Base-by-base conservation (phyloP, 495 filamentous ascomycete species). In the Ramalina peruviana region DNA sequence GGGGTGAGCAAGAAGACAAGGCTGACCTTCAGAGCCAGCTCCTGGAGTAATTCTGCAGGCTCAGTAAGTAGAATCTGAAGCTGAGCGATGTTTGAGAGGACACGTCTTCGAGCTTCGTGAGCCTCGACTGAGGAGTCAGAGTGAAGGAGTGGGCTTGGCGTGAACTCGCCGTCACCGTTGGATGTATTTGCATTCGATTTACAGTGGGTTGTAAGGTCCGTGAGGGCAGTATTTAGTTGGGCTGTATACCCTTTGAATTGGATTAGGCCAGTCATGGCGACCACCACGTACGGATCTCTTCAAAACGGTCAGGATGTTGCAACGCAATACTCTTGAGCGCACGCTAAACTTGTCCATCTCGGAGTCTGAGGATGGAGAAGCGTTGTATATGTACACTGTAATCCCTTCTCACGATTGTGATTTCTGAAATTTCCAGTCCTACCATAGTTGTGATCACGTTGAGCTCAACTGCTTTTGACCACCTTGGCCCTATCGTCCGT, bases 11-110 rank as follows among this genome's bases (percentile, higher is more conserved):
- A 7, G 21, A 40, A 39, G 48, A 15, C 17, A 40, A 27, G 41
- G 48, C 53, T 12, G 6, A 58, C 55, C 48, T 55, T 43, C 1
- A 20, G 6, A 26, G 55, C 53, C 27, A 58, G 55, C 10, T 49
- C 30, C 19, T 55, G 53, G 27, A 58, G 12, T 19, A 58, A 52
- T 4, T 58, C 55, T 5, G 49, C 46, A 1, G 55, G 55, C 46
- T 56, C 39, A n/a, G 2, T 43, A 1, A 58, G 38, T 25, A 58
- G 16, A 21, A 53, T 48, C 30, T 58, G 55, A 7, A 58, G 37
- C 43, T 36, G 12, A 33, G 38, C 23, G 23, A 48, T 25, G 55
- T 26, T 46, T 41, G 53, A n/a, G 41, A 55, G 16, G 6, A 53
- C 41, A 19, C 20, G 2, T 9, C 53, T 41, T 48, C 49, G 17